These are phyloP conservation scores for Allomyces macrogynus DNA, from an alignment of 192 early-diverging fungal genomes.

Conservation along the genomic window DNA sequence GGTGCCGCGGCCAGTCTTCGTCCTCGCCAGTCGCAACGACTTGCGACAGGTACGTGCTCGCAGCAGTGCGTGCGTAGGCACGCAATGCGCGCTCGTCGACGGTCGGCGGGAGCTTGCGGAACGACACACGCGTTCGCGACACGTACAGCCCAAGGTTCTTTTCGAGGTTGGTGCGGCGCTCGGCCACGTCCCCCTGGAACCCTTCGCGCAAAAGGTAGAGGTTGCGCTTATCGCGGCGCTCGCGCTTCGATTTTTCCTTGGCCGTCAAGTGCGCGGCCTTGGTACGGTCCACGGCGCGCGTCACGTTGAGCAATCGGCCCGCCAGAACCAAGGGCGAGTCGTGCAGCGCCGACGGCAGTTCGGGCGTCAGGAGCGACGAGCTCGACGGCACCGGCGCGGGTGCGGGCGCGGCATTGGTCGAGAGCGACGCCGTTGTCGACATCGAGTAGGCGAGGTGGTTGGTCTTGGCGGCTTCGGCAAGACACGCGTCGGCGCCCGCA, in stretches of 20 bases:
- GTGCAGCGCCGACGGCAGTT: slow-evolving; percentile 12
- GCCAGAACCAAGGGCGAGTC: slow-evolving; percentile 36
- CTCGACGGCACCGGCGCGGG: slow-evolving; percentile 1
- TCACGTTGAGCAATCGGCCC: slow-evolving; percentile 64
- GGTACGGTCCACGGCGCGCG: slow-evolving; percentile 50
- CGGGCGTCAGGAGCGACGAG: slow-evolving; percentile 21
- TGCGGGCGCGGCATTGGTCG: slow-evolving; percentile 15
- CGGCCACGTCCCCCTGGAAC: slow-evolving; percentile 7
- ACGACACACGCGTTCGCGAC: slow-evolving; percentile 68
- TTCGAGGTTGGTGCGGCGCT: slow-evolving; percentile 57
- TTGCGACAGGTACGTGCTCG: background rate
- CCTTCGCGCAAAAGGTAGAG: slow-evolving; percentile 82
- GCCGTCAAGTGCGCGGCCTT: slow-evolving; percentile 43
- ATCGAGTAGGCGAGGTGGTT: slow-evolving; percentile 23
- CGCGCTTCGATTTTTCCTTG: slow-evolving; percentile 32
- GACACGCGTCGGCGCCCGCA: slow-evolving; percentile 50
- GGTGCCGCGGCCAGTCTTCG: slow-evolving; percentile 28
- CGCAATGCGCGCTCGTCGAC: slow-evolving; percentile 54
- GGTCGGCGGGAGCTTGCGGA: slow-evolving; percentile 59
- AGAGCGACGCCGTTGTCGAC: slow-evolving; percentile 15
- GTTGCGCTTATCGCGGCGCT: slow-evolving; percentile 59
- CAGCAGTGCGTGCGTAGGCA: background rate
- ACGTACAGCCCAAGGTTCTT: slow-evolving; percentile 78
- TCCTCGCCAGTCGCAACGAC: slow-evolving; percentile 13
- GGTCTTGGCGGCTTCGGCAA: slow-evolving; percentile 47